These are phyloP conservation scores for Turritis glabra DNA, from an alignment of 345 rosid genomes.

Conservation along the genomic window DNA sequence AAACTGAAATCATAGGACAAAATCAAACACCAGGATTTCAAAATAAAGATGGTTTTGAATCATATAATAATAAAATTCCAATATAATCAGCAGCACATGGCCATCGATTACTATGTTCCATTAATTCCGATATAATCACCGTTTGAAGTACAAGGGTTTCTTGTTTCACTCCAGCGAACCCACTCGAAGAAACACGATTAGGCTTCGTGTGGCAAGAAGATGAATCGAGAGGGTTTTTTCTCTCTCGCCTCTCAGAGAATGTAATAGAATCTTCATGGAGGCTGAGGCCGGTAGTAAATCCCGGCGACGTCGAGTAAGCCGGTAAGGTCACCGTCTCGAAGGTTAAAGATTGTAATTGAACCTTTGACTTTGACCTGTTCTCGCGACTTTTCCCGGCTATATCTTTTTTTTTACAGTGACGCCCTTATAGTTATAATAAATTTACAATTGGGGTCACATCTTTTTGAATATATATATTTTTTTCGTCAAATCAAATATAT, in stretches of 20 bases:
- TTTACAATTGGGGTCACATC: too few species aligned
- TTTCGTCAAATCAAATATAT: too few species aligned
- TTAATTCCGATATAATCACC: not conserved
- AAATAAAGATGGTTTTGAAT: not conserved
- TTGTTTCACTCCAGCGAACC: not conserved
- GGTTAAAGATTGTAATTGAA: not conserved
- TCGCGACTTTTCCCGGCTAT: not conserved
- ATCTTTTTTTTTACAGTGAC: not conserved
- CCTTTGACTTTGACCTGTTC: not conserved
- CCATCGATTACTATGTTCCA: not conserved
- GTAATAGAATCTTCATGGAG: too few species aligned
- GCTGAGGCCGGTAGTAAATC: not conserved
- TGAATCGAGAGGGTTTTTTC: not conserved
- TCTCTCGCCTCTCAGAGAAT: too few species aligned
- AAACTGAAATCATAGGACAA: conserved; percentile 41
- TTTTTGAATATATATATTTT: too few species aligned
- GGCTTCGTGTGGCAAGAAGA: too few species aligned
- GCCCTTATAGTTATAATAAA: not conserved
- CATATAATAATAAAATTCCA: not conserved
- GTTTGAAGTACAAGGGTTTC: not conserved
- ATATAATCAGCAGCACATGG: conserved; percentile 13
- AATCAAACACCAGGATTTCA: not conserved
- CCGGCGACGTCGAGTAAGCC: too few species aligned
- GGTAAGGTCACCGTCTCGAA: not conserved
- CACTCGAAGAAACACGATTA: not conserved